Conservation (phyloP, 176 grass and related monocot species). For the Musa schizocarpa region DNA sequence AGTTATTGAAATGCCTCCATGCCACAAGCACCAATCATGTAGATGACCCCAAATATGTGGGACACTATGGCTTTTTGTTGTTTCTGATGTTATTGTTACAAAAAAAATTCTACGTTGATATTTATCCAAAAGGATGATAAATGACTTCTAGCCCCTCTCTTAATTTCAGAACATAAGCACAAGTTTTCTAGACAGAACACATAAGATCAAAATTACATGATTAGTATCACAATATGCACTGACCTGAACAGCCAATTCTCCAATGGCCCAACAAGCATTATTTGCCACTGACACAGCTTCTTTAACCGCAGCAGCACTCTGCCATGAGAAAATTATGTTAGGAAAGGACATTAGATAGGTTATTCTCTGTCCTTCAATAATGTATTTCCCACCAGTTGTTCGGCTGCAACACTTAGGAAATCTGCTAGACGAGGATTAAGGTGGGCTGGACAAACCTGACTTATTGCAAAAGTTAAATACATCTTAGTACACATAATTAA, state of each 20-base stretch:
- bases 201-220: not conserved
- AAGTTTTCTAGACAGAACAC: not conserved
- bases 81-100: too few relatives aligned
- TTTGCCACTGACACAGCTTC: slow-evolving; percentile 90
- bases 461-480: slow-evolving; percentile 12
- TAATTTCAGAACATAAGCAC: not conserved
- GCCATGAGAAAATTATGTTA: slow-evolving; percentile 28
- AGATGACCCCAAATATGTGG: too few relatives aligned
- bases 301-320: slow-evolving; percentile 66
- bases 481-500: not conserved
- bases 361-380: slow-evolving; percentile 1
- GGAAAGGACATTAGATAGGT: slow-evolving; percentile 1
- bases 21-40: too few relatives aligned
- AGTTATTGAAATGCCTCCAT: too few relatives aligned
- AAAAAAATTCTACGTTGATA: too few relatives aligned
- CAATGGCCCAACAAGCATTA: slow-evolving; percentile 98
- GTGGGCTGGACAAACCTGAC: slow-evolving; percentile 87
- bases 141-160: not conserved
- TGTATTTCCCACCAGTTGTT: slow-evolving; percentile 63
- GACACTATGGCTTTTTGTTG: too few relatives aligned
- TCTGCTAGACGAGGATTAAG: slow-evolving; percentile 67
- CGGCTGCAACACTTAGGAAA: slow-evolving; percentile 81
- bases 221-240: slow-evolving; percentile 4
- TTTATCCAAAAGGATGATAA: too few relatives aligned
- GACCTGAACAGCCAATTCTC: slow-evolving; percentile 93